These are phyloP conservation scores for Pelargonium myrrhifolium DNA, from an alignment of 441 rosid species.

Conservation along the genomic window DNA sequence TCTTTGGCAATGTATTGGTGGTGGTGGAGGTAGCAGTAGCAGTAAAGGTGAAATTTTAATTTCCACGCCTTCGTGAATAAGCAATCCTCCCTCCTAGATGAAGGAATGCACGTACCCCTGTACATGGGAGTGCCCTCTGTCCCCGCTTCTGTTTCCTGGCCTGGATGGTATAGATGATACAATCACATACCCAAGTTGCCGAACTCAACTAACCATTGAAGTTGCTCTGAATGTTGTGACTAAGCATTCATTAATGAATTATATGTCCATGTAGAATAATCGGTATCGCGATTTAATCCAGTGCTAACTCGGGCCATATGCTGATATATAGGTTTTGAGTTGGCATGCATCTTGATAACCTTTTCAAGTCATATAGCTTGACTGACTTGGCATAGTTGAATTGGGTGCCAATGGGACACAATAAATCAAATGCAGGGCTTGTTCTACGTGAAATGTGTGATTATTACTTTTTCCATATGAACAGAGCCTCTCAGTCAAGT, in stretches of 20 bases:
- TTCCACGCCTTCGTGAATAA: not conserved
- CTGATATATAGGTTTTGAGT: not conserved
- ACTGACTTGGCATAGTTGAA: not conserved
- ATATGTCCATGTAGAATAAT: too few relatives aligned
- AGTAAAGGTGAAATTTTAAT: not conserved
- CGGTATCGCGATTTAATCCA: too few relatives aligned
- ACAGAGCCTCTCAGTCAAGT: not conserved
- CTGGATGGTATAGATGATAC: conserved; percentile 1
- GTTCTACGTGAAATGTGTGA: not conserved
- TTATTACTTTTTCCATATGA: not conserved
- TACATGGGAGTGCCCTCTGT: not conserved
- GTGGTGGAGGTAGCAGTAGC: too few relatives aligned
- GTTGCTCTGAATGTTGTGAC: conserved; percentile 1
- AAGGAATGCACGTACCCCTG: not conserved
- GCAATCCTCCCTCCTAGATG: not conserved
- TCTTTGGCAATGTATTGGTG: not conserved
- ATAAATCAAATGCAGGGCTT: not conserved
- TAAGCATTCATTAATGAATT: not conserved
- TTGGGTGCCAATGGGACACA: not conserved
- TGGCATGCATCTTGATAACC: not conserved
- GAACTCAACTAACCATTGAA: not conserved
- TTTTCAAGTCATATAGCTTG: not conserved
- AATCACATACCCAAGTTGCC: not conserved
- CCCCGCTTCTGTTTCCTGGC: not conserved
- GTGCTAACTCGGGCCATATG: too few relatives aligned